Base-by-base conservation (phyloP, 2,329 filamentous ascomycete species). In the Ophiostoma ips region DNA sequence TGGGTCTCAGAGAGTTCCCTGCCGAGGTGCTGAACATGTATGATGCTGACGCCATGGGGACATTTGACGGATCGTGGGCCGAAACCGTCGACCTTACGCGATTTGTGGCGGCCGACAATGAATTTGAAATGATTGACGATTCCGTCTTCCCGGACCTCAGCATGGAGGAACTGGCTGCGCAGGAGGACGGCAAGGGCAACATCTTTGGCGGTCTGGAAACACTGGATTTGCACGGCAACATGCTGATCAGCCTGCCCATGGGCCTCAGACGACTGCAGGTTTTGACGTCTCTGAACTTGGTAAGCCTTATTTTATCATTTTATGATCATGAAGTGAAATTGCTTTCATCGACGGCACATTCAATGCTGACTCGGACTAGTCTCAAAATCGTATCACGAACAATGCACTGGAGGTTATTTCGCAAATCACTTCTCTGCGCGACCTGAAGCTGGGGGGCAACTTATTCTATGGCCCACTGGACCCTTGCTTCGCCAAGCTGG, bases 1-100 rank as follows among this genome's bases (percentile, higher is more conserved):
- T 96, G 72, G 78, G 80, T 1, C 65, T 98, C 36, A 84, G 80
- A 53, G 74, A 83, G 51, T 84, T 98, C 3, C 92, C 92, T 0
- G 66, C 76, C 1, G 86, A 94, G 60, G 84, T 96, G 0, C 69
- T 94, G 66, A 79, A 81, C 50, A 96, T 96, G 89, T 96, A 95
- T 62, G 84, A 88, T 58, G 71, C 86, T 16, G 81, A 88, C 49
- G 73, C 76, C 1, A 73, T 80, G 50, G 77, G 82, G 35, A 71
- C 70, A 12, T 69, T 75, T 19, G 78, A 75, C 34, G 76, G 80
- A 11, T 79, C 82, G 33, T 96, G 92, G 92, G 88, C 88, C 2
- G 90, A 96, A 64, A 83, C 84, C 52, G 87, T 96, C 11, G 90
- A 96, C 61, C 68, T 96, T 43, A 84, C 82, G 1, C 80, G 84